Evolutionary conservation across 441 rosid species (phyloP).

Genomic region (Pelargonium australe): DNA sequence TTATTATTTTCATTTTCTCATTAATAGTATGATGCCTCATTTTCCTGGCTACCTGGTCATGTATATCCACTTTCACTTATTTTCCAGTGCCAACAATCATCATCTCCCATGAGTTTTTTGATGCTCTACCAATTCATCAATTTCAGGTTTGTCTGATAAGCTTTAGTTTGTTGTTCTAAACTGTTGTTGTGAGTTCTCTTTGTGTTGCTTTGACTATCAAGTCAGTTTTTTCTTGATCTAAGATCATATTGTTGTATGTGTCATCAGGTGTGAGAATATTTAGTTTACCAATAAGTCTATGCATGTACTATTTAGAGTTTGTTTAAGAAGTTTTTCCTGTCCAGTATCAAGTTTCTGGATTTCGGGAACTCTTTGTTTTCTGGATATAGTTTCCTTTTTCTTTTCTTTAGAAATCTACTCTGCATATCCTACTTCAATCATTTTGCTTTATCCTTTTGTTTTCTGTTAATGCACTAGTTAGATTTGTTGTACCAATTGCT

Average conservation of each 20-base stretch:
- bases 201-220: not conserved
- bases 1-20: not conserved
- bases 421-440: not conserved
- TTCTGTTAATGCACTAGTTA: not conserved
- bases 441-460: not conserved
- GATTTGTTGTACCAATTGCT: too few species aligned
- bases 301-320: not conserved
- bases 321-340: not conserved
- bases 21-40: constrained; percentile 6
- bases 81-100: constrained; percentile 68
- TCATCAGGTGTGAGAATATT: not conserved
- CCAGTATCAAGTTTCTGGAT: not conserved
- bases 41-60: constrained; percentile 8
- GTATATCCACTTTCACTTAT: constrained; percentile 23
- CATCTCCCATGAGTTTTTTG: constrained; percentile 88
- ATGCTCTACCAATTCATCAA: constrained; percentile 92
- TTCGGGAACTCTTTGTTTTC: not conserved
- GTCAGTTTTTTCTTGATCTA: not conserved
- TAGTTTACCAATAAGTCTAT: not conserved
- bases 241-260: not conserved
- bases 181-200: not conserved
- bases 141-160: constrained; percentile 63
- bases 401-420: not conserved
- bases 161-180: not conserved
- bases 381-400: not conserved